These are phyloP conservation scores for Entomortierella chlamydospora DNA, from an alignment of 192 early-diverging fungal species.

Conservation along the genomic window DNA sequence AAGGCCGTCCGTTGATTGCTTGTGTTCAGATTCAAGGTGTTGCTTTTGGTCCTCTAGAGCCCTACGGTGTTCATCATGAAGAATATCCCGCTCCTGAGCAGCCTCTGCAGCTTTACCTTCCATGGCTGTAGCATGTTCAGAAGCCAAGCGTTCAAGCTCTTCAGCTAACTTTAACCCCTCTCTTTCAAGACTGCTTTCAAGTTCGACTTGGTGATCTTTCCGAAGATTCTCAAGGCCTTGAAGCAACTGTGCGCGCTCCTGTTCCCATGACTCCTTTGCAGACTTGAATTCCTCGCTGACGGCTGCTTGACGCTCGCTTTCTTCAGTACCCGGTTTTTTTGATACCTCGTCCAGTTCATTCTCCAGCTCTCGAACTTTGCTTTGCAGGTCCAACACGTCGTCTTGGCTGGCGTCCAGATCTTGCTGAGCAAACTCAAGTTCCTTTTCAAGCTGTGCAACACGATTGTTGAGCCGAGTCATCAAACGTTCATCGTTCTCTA, in stretches of 20 bases:
- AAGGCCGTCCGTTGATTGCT: constrained; percentile 4
- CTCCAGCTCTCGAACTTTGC: constrained; percentile 42
- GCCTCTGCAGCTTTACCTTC: not conserved
- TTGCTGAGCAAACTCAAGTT: constrained; percentile 50
- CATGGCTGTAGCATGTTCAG: constrained; percentile 8
- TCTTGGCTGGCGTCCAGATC: constrained; percentile 39
- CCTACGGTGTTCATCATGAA: constrained; percentile 1
- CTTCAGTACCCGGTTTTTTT: not conserved
- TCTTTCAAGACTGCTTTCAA: constrained; percentile 6
- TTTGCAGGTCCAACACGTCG: constrained; percentile 21
- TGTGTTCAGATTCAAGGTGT: not conserved
- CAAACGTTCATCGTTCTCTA: constrained; percentile 37
- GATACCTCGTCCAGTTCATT: constrained; percentile 19
- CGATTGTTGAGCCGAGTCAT: constrained; percentile 49
- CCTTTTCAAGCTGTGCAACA: constrained; percentile 39
- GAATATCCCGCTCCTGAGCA: not conserved
- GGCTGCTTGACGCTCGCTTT: not conserved
- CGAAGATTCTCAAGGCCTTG: constrained; percentile 22
- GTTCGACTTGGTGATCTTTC: constrained; percentile 18
- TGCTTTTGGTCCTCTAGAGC: constrained; percentile 15
- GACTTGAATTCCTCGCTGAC: constrained; percentile 3
- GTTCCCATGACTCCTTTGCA: constrained; percentile 23
- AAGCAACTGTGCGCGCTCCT: constrained; percentile 19
- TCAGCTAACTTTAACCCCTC: not conserved
- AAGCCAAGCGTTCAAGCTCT: constrained; percentile 12